phyloP scores from a whole-genome alignment of 2,329 filamentous ascomycete species.

The Colletotrichum sansevieriae region DNA sequence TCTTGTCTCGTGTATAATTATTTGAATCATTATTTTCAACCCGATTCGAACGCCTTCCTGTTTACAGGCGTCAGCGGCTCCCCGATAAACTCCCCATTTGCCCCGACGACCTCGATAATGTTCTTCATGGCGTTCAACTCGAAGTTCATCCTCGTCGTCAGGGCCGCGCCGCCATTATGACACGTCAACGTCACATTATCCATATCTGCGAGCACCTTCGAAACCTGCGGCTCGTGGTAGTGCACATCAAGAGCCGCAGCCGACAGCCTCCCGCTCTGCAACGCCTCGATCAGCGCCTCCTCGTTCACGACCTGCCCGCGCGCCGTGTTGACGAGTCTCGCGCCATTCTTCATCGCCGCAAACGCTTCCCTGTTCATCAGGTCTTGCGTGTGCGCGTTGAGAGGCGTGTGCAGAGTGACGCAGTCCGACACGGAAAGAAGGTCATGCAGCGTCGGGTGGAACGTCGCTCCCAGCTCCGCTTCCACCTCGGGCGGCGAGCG shows the following conservation, averaged over 20 bases:
- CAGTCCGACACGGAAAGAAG: slow-evolving; percentile 51
- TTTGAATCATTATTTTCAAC: neutral
- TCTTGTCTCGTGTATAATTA: too few relatives aligned
- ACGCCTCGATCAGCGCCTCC: slow-evolving; percentile 59
- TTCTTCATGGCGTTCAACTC: slow-evolving; percentile 55
- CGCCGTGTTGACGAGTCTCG: slow-evolving; percentile 65
- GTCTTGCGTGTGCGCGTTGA: slow-evolving; percentile 46
- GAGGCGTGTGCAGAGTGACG: slow-evolving; percentile 50
- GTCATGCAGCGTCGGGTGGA: slow-evolving; percentile 46
- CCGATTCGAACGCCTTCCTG: slow-evolving; percentile 10
- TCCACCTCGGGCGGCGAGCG: slow-evolving; percentile 48
- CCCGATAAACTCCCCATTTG: slow-evolving; percentile 39
- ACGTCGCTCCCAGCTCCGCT: slow-evolving; percentile 47
- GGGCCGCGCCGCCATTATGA: slow-evolving; percentile 54
- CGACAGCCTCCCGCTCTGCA: slow-evolving; percentile 59
- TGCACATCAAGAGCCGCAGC: slow-evolving; percentile 68
- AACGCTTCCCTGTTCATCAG: slow-evolving; percentile 52
- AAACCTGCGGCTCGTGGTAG: slow-evolving; percentile 64
- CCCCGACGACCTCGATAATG: slow-evolving; percentile 47
- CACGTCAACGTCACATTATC: slow-evolving; percentile 55
- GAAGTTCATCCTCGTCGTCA: slow-evolving; percentile 56
- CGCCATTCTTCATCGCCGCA: slow-evolving; percentile 59
- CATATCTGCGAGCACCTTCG: slow-evolving; percentile 52
- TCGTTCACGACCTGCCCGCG: slow-evolving; percentile 66
- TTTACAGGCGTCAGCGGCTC: slow-evolving; percentile 45